Percentiles rank a stretch among this genome's conserved stretches.
phyloP scores from a whole-genome alignment of 805 yeast genomes.

The Saccharomycopsis babjevae region DNA sequence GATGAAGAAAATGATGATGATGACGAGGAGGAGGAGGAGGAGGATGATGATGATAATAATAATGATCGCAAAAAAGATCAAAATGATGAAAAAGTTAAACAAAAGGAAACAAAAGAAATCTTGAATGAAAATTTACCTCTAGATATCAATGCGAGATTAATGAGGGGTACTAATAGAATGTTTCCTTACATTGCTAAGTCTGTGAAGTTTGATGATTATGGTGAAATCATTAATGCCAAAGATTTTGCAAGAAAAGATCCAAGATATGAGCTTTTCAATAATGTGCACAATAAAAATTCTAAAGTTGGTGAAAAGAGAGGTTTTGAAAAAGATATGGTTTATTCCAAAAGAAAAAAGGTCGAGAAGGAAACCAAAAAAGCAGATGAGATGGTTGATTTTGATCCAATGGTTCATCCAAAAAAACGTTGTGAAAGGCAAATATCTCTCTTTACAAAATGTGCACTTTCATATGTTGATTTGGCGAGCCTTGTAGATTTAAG shows the following conservation, averaged over 20 bases:
- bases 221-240: conserved; percentile 58
- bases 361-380: conserved; percentile 24
- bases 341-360: background rate
- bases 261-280: conserved; percentile 1
- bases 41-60: conserved; percentile 21
- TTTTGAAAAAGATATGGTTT: conserved; percentile 13
- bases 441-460: conserved; percentile 51
- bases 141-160: conserved; percentile 27
- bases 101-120: conserved; percentile 20
- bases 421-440: conserved; percentile 28
- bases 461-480: conserved; percentile 65
- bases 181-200: conserved; percentile 63
- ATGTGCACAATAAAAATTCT: background rate
- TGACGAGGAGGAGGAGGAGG: conserved; percentile 22
- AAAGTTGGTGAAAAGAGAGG: conserved; percentile 16
- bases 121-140: conserved; percentile 22
- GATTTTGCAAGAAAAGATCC: conserved; percentile 48
- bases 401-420: conserved; percentile 43
- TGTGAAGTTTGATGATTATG: conserved; percentile 76
- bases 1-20: conserved; percentile 25
- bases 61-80: conserved; percentile 11
- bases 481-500: conserved; percentile 78
- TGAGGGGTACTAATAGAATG: conserved; percentile 47
- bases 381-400: conserved; percentile 43
- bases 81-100: conserved; percentile 15